Evolutionary conservation across 192 early-diverging fungal species (phyloP).

Genomic region (Helicostylum pulchrum): DNA sequence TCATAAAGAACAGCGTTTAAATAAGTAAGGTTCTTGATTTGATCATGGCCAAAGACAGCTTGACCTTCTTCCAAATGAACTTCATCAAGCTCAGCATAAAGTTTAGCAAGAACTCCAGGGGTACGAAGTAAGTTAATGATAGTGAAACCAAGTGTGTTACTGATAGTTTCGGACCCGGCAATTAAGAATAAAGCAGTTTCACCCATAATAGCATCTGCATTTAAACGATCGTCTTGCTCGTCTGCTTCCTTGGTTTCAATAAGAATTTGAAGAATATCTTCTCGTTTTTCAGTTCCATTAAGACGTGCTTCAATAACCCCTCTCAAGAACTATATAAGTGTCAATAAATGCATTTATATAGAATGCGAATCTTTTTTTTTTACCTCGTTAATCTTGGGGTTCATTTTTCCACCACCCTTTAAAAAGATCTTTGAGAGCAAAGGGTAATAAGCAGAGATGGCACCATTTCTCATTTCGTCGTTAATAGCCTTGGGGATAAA

Average conservation of each 20-base stretch:
- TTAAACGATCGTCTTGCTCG: slow-evolving; percentile 34
- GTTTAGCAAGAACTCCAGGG: slow-evolving; percentile 1
- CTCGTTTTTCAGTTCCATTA: slow-evolving; percentile 6
- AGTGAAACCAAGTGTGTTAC: slow-evolving; percentile 29
- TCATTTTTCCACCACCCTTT: background rate
- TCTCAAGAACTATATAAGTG: slow-evolving; percentile 20
- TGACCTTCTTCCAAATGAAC: slow-evolving; percentile 8
- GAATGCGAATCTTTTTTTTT: background rate
- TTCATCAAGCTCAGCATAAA: slow-evolving; percentile 25
- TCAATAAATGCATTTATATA: background rate
- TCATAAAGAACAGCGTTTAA: slow-evolving; percentile 56
- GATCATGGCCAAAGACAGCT: slow-evolving; percentile 23
- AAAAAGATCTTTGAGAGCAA: background rate
- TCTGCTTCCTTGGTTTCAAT: slow-evolving; percentile 37
- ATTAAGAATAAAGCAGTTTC: slow-evolving; percentile 41
- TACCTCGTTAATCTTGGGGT: slow-evolving; percentile 10
- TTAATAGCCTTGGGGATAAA: slow-evolving; percentile 33
- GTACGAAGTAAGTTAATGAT: slow-evolving; percentile 27
- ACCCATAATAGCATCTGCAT: slow-evolving; percentile 37
- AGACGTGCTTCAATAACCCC: slow-evolving; percentile 20
- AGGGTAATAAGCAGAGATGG: background rate
- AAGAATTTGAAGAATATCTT: slow-evolving; percentile 47
- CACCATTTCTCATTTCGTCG: background rate
- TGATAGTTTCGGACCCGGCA: slow-evolving; percentile 35
- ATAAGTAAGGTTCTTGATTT: slow-evolving; percentile 42